Base-by-base conservation (phyloP, 768 basidiomycete genomes). In the Albatrellus ellisii region DNA sequence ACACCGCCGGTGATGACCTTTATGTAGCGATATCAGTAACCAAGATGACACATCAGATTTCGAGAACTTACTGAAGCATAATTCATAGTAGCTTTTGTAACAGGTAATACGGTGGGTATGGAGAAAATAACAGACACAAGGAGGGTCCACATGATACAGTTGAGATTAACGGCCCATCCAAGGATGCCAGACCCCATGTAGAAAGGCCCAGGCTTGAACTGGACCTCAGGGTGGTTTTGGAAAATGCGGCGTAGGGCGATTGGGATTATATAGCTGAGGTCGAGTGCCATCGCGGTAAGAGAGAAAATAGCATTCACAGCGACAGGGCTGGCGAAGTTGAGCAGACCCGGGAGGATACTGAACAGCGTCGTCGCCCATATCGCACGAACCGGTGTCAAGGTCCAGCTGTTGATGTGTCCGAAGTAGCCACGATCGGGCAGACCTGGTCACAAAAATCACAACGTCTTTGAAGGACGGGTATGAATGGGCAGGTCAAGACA, bases 191-290 rank as follows among this genome's bases (percentile, higher is more conserved):
- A 61, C 24, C 85, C 80, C 75, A 89, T 77, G 62, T 79, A 88
- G 63, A 89, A 88, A 5, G 87, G 86, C 9, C 87, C 87, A 4
- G 87, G 87, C 46, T 72, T 77, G 68, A 90, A 90, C 52, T 70
- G 66, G 27, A 90, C 86, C 36, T 89, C 85, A 0, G 83, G 81
- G 53, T 89, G 86, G 42, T 75, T 67, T 48, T 68, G 62, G 58
- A 69, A 85, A 22, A 77, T 54, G 24, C 85, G 68, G 31, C 43
- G 63, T 59, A 79, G 67, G 56, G 78, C 72, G 50, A 90, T 86
- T 4, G 86, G 87, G 46, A 88, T 82, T 52, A 87, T 74, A 55
- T 90, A 90, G 50, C 79, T 80, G 44, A 79, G 52, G 56, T 89
- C 84, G 27, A 81, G 68, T 4, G 78, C 79, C 61, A 86, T 82